Base-by-base conservation (phyloP, 2,329 filamentous ascomycete genomes). In the Colletotrichum tamarilloi region DNA sequence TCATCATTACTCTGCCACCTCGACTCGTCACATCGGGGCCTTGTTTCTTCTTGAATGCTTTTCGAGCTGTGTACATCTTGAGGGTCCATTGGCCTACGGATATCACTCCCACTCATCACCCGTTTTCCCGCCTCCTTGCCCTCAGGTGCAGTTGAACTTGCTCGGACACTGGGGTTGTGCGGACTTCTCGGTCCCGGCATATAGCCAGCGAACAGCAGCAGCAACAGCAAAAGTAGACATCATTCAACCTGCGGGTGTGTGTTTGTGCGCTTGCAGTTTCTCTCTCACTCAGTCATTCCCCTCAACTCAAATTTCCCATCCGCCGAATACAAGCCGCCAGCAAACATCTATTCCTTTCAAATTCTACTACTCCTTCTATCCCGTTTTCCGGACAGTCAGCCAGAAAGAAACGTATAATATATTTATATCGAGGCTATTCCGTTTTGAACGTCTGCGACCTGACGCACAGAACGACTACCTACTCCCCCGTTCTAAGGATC, bases 351-450 rank as follows among this genome's bases (percentile, higher is more conserved):
- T 30, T 30, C 38, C 8, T 62, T 46, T n/a, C 35, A 38, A 16
- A 62, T 52, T 62, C 60, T 52, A 62, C 60, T 32, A 52, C 60
- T 26, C 42, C 60, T 49, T 52, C 26, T 46, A 32, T 62, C 60
- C 28, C 60, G 14, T 30, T n/a, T 1, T 28, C 30, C 60, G 26
- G 28, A 9, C 19, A 22, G 4, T 19, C 28, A 14, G 3, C n/a
- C n/a, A 57, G 46, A 62, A 19, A 67, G 42, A 70, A 70, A 64
- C 60, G 60, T 26, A 65, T 60, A 52, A 57, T 68, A 67, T 65
- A 71, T 65, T 69, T 71, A 68, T 75, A 75, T 75, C 74, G 72
- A 67, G 62, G 62, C 65, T 60, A 75, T 66, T 68, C 67, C 64
- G 68, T 74, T 74, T 75, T 64, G 56, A 74, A 66, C 24, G 53